These are phyloP conservation scores for Aciculosporium take DNA, from an alignment of 2,329 filamentous ascomycete species.

Conservation along the genomic window DNA sequence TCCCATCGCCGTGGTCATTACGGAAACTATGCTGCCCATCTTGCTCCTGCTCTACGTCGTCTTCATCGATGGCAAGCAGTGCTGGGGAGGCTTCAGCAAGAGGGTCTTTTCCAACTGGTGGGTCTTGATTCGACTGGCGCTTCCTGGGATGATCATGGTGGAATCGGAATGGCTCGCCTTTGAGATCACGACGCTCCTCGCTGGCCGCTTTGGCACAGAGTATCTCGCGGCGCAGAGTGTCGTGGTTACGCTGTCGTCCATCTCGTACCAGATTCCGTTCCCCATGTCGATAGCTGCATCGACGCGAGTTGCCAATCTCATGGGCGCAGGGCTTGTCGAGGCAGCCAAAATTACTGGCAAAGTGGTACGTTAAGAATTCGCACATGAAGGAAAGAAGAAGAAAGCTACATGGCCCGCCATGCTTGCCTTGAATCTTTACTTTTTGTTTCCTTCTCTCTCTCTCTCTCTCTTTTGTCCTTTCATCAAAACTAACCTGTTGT, in stretches of 20 bases:
- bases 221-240: conserved; percentile 81
- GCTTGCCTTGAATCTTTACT: too few relatives aligned
- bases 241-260: conserved; percentile 59
- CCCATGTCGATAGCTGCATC: conserved; percentile 77
- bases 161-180: conserved; percentile 89
- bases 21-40: conserved; percentile 62
- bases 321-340: conserved; percentile 69
- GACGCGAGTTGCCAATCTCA: conserved; percentile 81
- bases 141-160: conserved; percentile 87
- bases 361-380: conserved; percentile 55
- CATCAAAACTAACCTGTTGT: not conserved
- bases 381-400: too few relatives aligned
- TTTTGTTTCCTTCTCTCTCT: conserved; percentile 2
- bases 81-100: conserved; percentile 69
- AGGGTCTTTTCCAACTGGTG: conserved; percentile 64
- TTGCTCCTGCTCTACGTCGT: conserved; percentile 66
- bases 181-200: conserved; percentile 74
- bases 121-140: conserved; percentile 67
- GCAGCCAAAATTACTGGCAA: conserved; percentile 70
- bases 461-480: too few relatives aligned
- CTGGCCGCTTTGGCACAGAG: conserved; percentile 64
- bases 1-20: conserved; percentile 66
- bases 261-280: conserved; percentile 87
- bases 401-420: too few relatives aligned
- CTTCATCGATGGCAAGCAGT: conserved; percentile 59